phyloP scores from a whole-genome alignment of 2,329 filamentous ascomycete genomes.

The Hypoxylon sp. region DNA sequence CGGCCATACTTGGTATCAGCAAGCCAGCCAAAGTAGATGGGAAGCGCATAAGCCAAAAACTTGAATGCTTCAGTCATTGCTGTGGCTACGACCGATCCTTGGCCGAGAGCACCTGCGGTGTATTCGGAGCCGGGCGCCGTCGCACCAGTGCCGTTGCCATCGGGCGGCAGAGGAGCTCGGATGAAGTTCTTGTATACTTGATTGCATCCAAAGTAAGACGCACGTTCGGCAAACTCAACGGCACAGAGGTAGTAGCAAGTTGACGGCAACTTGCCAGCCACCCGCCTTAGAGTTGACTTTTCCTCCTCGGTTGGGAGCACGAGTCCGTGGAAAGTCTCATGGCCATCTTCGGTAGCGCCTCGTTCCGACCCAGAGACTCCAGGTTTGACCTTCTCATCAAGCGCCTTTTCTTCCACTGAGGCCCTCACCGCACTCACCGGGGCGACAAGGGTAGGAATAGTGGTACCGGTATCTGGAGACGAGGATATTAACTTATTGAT shows the following conservation, averaged over 20 bases:
- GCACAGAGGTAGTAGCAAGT: slow-evolving; percentile 62
- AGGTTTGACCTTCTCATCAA: slow-evolving; percentile 41
- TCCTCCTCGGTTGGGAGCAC: slow-evolving; percentile 64
- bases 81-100: slow-evolving; percentile 63
- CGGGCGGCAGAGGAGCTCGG: slow-evolving; percentile 64
- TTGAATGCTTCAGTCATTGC: slow-evolving; percentile 62
- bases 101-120: slow-evolving; percentile 65
- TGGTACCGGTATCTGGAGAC: slow-evolving; percentile 43
- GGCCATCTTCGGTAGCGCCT: slow-evolving; percentile 46
- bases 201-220: slow-evolving; percentile 61
- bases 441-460: slow-evolving; percentile 42
- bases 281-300: slow-evolving; percentile 59
- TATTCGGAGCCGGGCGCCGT: slow-evolving; percentile 47
- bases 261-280: slow-evolving; percentile 61
- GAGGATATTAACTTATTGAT: slow-evolving; percentile 22
- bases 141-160: slow-evolving; percentile 54
- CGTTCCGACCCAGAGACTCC: slow-evolving; percentile 21
- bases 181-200: slow-evolving; percentile 69
- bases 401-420: slow-evolving; percentile 44
- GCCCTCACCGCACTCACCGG: slow-evolving; percentile 45
- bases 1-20: slow-evolving; percentile 61
- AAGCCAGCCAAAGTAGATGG: slow-evolving; percentile 59
- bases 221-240: slow-evolving; percentile 67
- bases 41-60: slow-evolving; percentile 64
- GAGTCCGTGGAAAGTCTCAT: slow-evolving; percentile 51